Evolutionary conservation across 1,284 basidiomycete species (phyloP), one percentile per base, ranked within the genome.

Genomic region (Apiotrichum akiyoshidainum): DNA sequence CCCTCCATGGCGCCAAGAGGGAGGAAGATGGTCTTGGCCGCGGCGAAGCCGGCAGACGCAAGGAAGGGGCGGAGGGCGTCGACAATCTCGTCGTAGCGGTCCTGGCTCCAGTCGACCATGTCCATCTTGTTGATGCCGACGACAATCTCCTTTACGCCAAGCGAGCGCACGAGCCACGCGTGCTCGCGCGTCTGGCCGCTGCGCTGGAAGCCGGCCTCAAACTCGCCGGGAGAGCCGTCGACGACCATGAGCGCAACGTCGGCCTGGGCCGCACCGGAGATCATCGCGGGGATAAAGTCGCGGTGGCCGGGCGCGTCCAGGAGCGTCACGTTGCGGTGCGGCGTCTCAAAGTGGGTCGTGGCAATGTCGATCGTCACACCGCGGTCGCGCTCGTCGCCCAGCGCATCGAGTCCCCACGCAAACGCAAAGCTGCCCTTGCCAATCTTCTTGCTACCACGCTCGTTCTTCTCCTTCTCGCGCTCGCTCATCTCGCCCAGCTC

Each of bases 211-310:
- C 95, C 95, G 22, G 92, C 87, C 76, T 99, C 95, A 66, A 99
- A 99, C 68, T 93, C 93, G 22, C 95, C 95, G 1, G 83, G 86
- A 5, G 87, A 82, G 9, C 93, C 88, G 75, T 97, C 96, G 21
- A 99, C 86, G 7, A 99, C 95, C n/a, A 99, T 84, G 6, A 99
- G 78, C 1, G 95, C 94, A 40, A 91, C 92, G 68, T 99, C 95
- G 0, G 96, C 96, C 78, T 98, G 95, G 0, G 94, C 87, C 2
- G 95, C 95, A 2, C 95, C 95, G 0, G 92, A 95, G 59, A 99
- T 99, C 96, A 99, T 99, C 72, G 98, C 98, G 0, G 96, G 95
- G 57, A 99, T 90, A 68, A 99, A 99, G 71, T 99, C 96, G 65
- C 87, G 89, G 78, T 99, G 95, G 0, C 95, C 95, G 0, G 95